phyloP scores from a whole-genome alignment of 805 yeast genomes.

The Yamadazyma olivae region DNA sequence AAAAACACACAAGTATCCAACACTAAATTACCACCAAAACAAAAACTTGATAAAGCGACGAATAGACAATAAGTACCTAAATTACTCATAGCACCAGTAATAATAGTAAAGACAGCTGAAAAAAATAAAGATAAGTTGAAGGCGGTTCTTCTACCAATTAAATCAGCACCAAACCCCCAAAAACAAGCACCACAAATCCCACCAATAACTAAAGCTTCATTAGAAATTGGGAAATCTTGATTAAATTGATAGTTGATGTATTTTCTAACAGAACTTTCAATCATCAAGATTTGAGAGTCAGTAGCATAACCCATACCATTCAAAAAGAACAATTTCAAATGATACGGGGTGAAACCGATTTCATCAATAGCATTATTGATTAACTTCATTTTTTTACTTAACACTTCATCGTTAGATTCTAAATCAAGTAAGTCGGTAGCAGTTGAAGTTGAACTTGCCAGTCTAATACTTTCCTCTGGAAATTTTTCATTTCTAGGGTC shows the following conservation, averaged over 20 bases:
- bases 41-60: slow-evolving; percentile 41
- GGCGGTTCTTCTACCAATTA: slow-evolving; percentile 52
- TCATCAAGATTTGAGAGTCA: slow-evolving; percentile 25
- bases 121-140: slow-evolving; percentile 49
- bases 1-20: slow-evolving; percentile 7
- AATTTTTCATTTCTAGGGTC: slow-evolving; percentile 8
- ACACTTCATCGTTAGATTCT: slow-evolving; percentile 29
- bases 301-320: slow-evolving; percentile 39
- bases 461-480: slow-evolving; percentile 8
- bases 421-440: slow-evolving; percentile 18
- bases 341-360: slow-evolving; percentile 44
- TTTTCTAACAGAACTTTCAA: slow-evolving; percentile 22
- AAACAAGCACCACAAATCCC: slow-evolving; percentile 50
- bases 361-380: slow-evolving; percentile 57
- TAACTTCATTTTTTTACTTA: slow-evolving; percentile 40
- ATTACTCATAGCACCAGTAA: slow-evolving; percentile 50
- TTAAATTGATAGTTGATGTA: slow-evolving; percentile 27
- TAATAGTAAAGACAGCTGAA: slow-evolving; percentile 49
- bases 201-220: slow-evolving; percentile 35
- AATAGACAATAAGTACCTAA: slow-evolving; percentile 51
- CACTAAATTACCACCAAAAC: slow-evolving; percentile 53
- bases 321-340: slow-evolving; percentile 29
- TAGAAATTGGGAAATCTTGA: slow-evolving; percentile 20
- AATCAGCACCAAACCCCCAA: slow-evolving; percentile 57
- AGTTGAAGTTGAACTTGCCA: slow-evolving; percentile 8